Evolutionary conservation across 1,284 basidiomycete species (phyloP).

Genomic region (Abortiporus biennis): DNA sequence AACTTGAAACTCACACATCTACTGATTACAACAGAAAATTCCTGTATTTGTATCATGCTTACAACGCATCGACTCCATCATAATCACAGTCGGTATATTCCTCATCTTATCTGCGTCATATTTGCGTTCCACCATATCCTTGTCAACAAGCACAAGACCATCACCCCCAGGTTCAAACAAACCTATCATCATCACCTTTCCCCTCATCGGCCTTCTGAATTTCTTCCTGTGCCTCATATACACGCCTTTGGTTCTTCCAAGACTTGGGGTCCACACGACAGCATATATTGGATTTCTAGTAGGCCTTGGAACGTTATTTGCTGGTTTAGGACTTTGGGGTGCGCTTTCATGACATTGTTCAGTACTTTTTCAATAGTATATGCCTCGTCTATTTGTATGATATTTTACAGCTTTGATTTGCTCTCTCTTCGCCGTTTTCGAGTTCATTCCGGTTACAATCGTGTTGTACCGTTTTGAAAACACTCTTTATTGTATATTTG

Average conservation of each 20-base stretch:
- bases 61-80: constrained; percentile 63
- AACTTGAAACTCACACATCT: constrained; percentile 1
- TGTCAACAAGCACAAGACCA: constrained; percentile 8
- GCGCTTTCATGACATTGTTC: constrained; percentile 50
- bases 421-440: too few relatives aligned
- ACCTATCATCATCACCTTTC: constrained; percentile 39
- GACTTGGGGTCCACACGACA: constrained; percentile 62
- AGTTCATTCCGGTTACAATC: too few relatives aligned
- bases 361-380: too few relatives aligned
- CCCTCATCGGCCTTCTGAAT: constrained; percentile 44
- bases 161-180: constrained; percentile 22
- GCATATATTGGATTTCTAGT: constrained; percentile 61
- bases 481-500: too few relatives aligned
- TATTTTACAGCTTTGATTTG: too few relatives aligned
- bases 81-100: constrained; percentile 60
- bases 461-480: too few relatives aligned
- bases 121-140: constrained; percentile 35
- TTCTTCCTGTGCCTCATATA: constrained; percentile 51
- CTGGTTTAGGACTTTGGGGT: constrained; percentile 62
- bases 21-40: constrained; percentile 41
- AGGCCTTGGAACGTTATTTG: constrained; percentile 59
- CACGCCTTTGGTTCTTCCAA: constrained; percentile 53
- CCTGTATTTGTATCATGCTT: constrained; percentile 71
- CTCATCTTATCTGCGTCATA: constrained; percentile 62
- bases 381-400: too few relatives aligned